phyloP scores from a whole-genome alignment of 2,329 filamentous ascomycete genomes.

The Ceratocystis alfenasii region DNA sequence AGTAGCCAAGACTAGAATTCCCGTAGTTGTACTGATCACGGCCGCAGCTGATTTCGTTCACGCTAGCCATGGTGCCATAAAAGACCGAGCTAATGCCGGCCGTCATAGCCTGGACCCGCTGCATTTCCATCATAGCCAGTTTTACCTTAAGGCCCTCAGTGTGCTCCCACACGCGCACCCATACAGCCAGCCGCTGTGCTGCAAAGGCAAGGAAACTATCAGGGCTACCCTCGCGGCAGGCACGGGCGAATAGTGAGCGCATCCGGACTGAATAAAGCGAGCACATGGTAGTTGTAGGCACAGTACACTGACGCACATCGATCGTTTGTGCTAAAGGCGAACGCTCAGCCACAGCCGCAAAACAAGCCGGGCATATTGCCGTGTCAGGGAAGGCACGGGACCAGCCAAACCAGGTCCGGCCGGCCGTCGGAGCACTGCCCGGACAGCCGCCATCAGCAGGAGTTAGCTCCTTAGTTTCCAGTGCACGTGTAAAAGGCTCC shows the following conservation, averaged over 20 bases:
- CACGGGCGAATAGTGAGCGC: slow-evolving; percentile 29
- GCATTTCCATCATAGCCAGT: slow-evolving; percentile 29
- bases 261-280: slow-evolving; percentile 32
- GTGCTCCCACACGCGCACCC: slow-evolving; percentile 27
- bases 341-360: slow-evolving; percentile 27
- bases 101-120: slow-evolving; percentile 25
- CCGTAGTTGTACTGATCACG: slow-evolving; percentile 29
- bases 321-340: slow-evolving; percentile 26
- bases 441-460: not conserved
- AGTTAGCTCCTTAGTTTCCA: not conserved
- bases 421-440: slow-evolving; percentile 13
- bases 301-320: slow-evolving; percentile 25
- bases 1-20: slow-evolving; percentile 29
- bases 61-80: slow-evolving; percentile 29
- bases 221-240: slow-evolving; percentile 27
- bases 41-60: slow-evolving; percentile 25
- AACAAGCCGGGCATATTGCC: slow-evolving; percentile 30
- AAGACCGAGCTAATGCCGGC: slow-evolving; percentile 29
- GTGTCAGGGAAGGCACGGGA: slow-evolving; percentile 25
- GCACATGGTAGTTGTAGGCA: slow-evolving; percentile 28
- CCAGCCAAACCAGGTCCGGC: slow-evolving; percentile 31
- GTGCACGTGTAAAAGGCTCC: slow-evolving; percentile 27
- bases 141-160: slow-evolving; percentile 28
- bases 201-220: slow-evolving; percentile 27
- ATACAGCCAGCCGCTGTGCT: slow-evolving; percentile 27